A percentile compares a stretch with the other conserved stretches of the same genome.
Conservation (phyloP, 2,329 filamentous ascomycete species). For the Colletotrichum kahawae region DNA sequence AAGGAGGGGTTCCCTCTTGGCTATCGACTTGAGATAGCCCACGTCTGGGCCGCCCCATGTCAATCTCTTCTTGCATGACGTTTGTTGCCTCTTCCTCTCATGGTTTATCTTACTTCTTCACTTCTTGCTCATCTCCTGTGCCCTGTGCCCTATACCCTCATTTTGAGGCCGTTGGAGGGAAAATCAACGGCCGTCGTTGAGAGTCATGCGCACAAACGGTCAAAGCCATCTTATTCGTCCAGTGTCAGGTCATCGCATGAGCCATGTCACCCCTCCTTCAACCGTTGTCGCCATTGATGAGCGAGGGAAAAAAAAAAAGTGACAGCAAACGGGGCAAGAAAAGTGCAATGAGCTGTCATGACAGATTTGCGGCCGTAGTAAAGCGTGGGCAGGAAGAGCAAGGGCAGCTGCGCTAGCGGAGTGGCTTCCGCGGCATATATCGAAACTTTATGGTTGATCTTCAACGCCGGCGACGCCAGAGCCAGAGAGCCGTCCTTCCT, state of each 20-base stretch:
- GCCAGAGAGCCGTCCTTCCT: neutral
- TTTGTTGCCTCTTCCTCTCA: neutral
- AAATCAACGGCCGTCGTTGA: neutral
- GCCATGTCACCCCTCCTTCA: constrained; percentile 11
- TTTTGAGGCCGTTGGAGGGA: neutral
- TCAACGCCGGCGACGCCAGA: neutral
- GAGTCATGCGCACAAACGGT: constrained; percentile 4
- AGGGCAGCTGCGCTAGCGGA: neutral
- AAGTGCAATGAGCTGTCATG: neutral
- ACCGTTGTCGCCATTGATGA: neutral
- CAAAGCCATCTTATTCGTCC: neutral
- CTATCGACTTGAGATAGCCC: neutral
- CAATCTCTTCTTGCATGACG: neutral
- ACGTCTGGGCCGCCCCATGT: neutral
- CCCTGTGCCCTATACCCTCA: neutral
- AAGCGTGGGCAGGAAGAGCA: neutral
- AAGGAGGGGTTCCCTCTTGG: neutral
- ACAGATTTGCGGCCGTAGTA: neutral
- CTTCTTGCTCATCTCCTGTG: neutral
- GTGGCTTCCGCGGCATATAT: neutral
- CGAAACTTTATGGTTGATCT: neutral
- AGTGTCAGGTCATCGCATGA: neutral
- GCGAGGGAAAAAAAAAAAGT: neutral
- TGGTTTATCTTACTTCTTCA: neutral
- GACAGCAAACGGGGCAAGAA: neutral